These are phyloP conservation scores for Cubamyces sp. DNA, from an alignment of 768 basidiomycete species.

Conservation along the genomic window DNA sequence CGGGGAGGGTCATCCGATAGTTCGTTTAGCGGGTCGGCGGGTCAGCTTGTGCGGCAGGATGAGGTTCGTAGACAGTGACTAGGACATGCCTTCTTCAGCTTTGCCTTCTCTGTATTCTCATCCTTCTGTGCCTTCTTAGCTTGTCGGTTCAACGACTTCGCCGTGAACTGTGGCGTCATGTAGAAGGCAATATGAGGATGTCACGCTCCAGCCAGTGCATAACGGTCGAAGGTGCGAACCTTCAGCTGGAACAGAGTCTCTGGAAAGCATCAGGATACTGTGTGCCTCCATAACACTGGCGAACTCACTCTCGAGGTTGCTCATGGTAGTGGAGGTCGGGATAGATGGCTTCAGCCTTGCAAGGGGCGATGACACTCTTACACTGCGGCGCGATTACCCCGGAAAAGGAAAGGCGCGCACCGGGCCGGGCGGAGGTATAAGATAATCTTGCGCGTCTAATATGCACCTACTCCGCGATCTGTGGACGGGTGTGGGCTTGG, in stretches of 20 bases:
- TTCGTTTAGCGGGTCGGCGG: background rate
- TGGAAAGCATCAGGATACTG: constrained; percentile 45
- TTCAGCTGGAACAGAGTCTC: constrained; percentile 99
- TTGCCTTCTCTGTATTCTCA: constrained; percentile 84
- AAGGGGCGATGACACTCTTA: constrained; percentile 9
- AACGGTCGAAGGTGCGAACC: constrained; percentile 46
- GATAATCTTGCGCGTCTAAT: constrained; percentile 20
- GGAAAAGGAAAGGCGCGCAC: constrained; percentile 15
- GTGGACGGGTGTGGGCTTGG: constrained; percentile 1
- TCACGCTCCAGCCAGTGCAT: background rate
- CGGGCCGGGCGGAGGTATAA: background rate
- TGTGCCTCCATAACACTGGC: background rate
- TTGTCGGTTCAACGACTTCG: constrained; percentile 92
- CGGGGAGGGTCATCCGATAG: too few species aligned
- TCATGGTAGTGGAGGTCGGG: constrained; percentile 49
- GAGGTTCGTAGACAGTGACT: background rate
- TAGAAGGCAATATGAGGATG: constrained; percentile 6
- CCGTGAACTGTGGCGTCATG: constrained; percentile 76
- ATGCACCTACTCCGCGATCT: background rate
- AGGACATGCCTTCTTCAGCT: constrained; percentile 83
- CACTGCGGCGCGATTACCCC: constrained; percentile 18
- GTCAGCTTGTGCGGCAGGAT: background rate
- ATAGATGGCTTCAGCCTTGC: constrained; percentile 13
- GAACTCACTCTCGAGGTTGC: constrained; percentile 86
- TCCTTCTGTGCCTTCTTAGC: constrained; percentile 98